Evolutionary conservation across 2,329 filamentous ascomycete species (phyloP).

Genomic region (Aureobasidium lini): DNA sequence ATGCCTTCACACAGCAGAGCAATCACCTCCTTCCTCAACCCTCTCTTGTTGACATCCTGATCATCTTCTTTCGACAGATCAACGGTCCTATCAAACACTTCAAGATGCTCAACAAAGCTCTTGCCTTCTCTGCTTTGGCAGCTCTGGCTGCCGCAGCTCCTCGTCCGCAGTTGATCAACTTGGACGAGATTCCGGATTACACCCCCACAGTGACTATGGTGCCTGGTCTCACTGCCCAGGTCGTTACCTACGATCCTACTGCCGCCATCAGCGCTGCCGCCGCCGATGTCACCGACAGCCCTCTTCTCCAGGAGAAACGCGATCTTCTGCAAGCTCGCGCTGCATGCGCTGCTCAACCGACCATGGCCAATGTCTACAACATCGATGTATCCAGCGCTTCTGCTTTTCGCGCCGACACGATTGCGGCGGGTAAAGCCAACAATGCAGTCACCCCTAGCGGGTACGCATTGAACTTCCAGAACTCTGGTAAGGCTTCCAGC

Average conservation of each 20-base stretch:
- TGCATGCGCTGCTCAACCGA: constrained; percentile 15
- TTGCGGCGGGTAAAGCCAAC: background rate
- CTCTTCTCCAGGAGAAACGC: constrained; percentile 12
- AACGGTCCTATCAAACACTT: no score
- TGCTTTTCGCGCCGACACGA: background rate
- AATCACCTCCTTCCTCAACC: no score
- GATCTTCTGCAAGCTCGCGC: constrained; percentile 7
- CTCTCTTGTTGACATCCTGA: no score
- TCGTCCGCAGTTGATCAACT: constrained; percentile 20
- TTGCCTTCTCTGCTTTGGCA: no score
- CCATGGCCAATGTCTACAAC: background rate
- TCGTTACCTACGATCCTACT: background rate
- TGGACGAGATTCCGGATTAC: constrained; percentile 13
- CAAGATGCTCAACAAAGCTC: no score
- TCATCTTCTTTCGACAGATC: no score
- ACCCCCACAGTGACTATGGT: no score
- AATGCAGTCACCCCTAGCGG: background rate
- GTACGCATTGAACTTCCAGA: background rate
- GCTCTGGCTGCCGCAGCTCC: constrained; percentile 14
- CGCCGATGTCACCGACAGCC: background rate
- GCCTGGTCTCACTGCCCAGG: no score
- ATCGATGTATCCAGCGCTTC: background rate
- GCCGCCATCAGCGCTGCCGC: background rate
- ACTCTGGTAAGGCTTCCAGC: background rate
- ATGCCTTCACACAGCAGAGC: no score